Base-by-base conservation (phyloP, 805 yeast genomes). In the Cyberlindnera petersonii region DNA sequence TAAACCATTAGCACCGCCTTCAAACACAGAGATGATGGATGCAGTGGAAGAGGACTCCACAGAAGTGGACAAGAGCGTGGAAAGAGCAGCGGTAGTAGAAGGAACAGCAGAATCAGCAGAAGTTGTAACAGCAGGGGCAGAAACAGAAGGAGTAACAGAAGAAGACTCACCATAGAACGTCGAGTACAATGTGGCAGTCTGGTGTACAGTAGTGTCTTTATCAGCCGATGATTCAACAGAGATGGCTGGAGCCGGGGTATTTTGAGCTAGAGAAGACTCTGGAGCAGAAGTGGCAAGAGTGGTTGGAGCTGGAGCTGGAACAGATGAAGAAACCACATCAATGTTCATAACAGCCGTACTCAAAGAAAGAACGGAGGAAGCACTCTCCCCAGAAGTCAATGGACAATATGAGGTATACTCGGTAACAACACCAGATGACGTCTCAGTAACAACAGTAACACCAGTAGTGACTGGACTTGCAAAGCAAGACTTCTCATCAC, bases 31-130 rank as follows among this genome's bases (percentile, higher is more conserved):
- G 4, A 21, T 22, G n/a, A n/a, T n/a, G n/a, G n/a, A n/a, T n/a
- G n/a, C n/a, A n/a, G n/a, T n/a, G n/a, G n/a, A n/a, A n/a, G n/a
- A n/a, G n/a, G n/a, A n/a, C n/a, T n/a, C n/a, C n/a, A n/a, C n/a
- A n/a, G n/a, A n/a, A n/a, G n/a, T n/a, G n/a, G n/a, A n/a, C n/a
- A n/a, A n/a, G n/a, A n/a, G n/a, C n/a, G n/a, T n/a, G n/a, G n/a
- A n/a, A n/a, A n/a, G n/a, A 68, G 30, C 20, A 39, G 63, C 38
- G 40, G 40, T 23, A 17, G 55, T 24, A 24, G 45, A 26, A 27
- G 53, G n/a, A n/a, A n/a, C 38, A 31, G 30, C 16, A 29, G 40
- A 33, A 15, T 24, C 17, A 20, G 38, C 11, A 30, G 47, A 37
- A 20, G 35, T 31, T 4, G 31, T 27, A 17, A 44, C 23, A 21